Evolutionary conservation across 371 early-diverging fungal genomes (phyloP).

Genomic region (Conidiobolus incongruus): DNA sequence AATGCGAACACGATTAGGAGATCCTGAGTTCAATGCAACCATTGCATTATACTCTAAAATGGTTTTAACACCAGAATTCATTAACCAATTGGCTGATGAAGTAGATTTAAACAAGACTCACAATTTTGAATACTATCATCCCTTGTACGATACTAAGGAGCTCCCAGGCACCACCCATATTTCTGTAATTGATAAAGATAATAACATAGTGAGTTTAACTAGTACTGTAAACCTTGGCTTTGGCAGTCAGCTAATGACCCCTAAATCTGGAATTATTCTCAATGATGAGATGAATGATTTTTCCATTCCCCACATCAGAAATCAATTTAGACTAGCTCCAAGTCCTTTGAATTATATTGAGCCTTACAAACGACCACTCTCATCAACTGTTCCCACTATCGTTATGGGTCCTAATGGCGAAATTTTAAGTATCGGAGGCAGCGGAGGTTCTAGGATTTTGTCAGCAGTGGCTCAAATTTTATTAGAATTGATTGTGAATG

Average conservation of each 20-base stretch:
- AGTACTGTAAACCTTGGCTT: slow-evolving; percentile 88
- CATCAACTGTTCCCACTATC: slow-evolving; percentile 75
- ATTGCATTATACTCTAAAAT: too few species aligned
- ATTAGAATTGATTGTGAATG: background rate
- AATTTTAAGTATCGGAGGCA: slow-evolving; percentile 59
- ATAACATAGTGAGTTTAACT: slow-evolving; percentile 72
- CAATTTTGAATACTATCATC: slow-evolving; percentile 44
- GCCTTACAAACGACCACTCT: slow-evolving; percentile 82
- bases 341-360: slow-evolving; percentile 58
- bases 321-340: slow-evolving; percentile 66
- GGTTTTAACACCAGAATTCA: too few species aligned
- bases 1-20: slow-evolving; percentile 59
- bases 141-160: slow-evolving; percentile 46
- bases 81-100: background rate
- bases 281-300: slow-evolving; percentile 99
- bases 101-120: slow-evolving; percentile 15
- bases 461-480: slow-evolving; percentile 52
- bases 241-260: slow-evolving; percentile 87
- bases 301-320: slow-evolving; percentile 61
- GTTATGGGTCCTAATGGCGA: slow-evolving; percentile 31
- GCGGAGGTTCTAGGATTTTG: slow-evolving; percentile 91
- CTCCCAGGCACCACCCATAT: slow-evolving; percentile 96
- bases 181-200: slow-evolving; percentile 68
- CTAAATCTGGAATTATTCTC: slow-evolving; percentile 82
- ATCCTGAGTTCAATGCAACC: slow-evolving; percentile 30